These are phyloP conservation scores for Fraxinus dipetala DNA, from an alignment of 305 asterid genomes.

Conservation along the genomic window DNA sequence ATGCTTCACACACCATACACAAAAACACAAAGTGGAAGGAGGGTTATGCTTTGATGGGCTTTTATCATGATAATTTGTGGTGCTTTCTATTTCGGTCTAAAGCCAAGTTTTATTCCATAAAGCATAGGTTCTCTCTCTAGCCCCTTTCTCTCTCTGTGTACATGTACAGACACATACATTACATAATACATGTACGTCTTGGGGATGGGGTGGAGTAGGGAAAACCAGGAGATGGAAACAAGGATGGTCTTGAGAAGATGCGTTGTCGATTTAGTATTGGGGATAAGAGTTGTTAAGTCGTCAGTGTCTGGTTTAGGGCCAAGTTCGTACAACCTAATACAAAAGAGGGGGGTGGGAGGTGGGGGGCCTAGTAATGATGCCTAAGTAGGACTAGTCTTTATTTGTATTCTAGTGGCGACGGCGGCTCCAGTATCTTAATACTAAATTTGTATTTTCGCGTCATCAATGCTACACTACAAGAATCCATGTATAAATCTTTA, in stretches of 20 bases:
- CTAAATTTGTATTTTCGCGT: neutral
- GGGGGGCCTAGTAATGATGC: neutral
- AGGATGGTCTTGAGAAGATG: conserved; percentile 14
- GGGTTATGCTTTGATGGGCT: neutral
- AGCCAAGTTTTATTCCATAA: neutral
- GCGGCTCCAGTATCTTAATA: neutral
- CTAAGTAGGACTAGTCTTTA: neutral
- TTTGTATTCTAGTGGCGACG: conserved; percentile 14
- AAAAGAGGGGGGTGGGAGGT: neutral
- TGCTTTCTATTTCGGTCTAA: conserved; percentile 15
- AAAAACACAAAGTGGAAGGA: neutral
- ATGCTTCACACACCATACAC: neutral
- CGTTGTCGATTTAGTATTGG: conserved; percentile 49
- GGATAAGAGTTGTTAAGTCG: neutral
- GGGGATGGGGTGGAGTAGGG: neutral
- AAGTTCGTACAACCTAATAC: conserved; percentile 22
- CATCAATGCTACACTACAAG: neutral
- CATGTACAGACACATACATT: neutral
- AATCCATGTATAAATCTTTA: neutral
- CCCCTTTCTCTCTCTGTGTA: neutral
- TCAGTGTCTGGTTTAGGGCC: conserved; percentile 20
- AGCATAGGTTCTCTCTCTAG: neutral
- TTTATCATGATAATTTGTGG: neutral
- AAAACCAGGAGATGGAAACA: conserved; percentile 23
- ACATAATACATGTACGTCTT: neutral